Evolutionary conservation across 2,329 filamentous ascomycete species (phyloP).

Genomic region (Onygenales sp.): DNA sequence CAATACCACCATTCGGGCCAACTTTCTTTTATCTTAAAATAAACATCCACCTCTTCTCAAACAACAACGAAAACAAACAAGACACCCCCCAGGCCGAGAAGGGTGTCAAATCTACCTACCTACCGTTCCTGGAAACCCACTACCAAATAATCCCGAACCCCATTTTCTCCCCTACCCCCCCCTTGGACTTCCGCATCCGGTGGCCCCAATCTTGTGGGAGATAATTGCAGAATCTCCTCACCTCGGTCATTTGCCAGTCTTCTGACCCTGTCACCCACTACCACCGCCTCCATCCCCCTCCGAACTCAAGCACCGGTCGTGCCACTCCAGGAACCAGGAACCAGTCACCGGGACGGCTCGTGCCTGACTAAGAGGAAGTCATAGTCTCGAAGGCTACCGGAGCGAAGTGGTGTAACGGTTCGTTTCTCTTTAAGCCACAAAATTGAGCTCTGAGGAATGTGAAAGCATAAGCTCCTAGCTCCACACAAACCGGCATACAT

Average conservation of each 20-base stretch:
- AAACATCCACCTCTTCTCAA: slow-evolving; percentile 1
- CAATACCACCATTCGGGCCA: not conserved
- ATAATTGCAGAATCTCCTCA: not conserved
- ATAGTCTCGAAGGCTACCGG: not conserved
- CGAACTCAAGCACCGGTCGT: slow-evolving; percentile 1
- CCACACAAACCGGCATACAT: slow-evolving; percentile 1
- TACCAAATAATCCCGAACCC: not conserved
- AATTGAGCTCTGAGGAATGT: slow-evolving; percentile 5
- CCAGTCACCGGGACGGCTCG: slow-evolving; percentile 3
- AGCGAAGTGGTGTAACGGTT: slow-evolving; percentile 3
- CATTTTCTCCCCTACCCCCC: not conserved
- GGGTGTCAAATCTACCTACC: not conserved
- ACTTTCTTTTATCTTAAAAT: not conserved
- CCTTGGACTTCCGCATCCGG: not conserved
- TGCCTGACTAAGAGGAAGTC: slow-evolving; percentile 1
- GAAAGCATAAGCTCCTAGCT: not conserved
- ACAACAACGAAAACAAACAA: slow-evolving; percentile 1
- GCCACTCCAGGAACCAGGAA: slow-evolving; percentile 1
- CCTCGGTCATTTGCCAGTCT: not conserved
- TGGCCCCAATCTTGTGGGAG: not conserved
- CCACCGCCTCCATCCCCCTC: not conserved
- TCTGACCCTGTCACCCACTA: not conserved
- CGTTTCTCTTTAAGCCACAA: not conserved
- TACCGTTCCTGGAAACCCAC: not conserved
- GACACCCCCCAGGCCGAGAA: not conserved